A percentile compares a stretch with the other conserved stretches of the same genome.
These are phyloP conservation scores for Orbilia ellipsospora DNA, from an alignment of 2,329 filamentous ascomycete species.

Conservation along the genomic window DNA sequence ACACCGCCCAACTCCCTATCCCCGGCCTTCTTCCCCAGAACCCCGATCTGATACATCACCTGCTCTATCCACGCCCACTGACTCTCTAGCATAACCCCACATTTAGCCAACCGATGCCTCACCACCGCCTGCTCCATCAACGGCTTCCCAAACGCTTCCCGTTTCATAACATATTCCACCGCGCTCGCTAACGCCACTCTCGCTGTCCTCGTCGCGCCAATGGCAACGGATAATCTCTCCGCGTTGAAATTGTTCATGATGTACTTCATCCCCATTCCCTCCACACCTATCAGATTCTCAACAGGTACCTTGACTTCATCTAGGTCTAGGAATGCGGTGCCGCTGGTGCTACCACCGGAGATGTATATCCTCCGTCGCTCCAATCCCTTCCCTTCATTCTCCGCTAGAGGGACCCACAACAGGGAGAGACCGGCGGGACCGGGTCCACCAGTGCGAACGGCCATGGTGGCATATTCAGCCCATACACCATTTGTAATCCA, in stretches of 20 bases:
- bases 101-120: constrained; percentile 76
- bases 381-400: constrained; percentile 68
- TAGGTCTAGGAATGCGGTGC: constrained; percentile 80
- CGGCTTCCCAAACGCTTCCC: constrained; percentile 75
- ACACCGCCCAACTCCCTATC: constrained; percentile 75
- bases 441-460: constrained; percentile 76
- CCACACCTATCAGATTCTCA: constrained; percentile 75
- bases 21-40: constrained; percentile 70
- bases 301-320: constrained; percentile 79
- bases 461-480: constrained; percentile 76
- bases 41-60: constrained; percentile 75
- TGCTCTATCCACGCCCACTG: constrained; percentile 79
- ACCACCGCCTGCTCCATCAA: constrained; percentile 81
- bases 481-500: constrained; percentile 82
- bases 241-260: constrained; percentile 86
- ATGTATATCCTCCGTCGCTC: constrained; percentile 76
- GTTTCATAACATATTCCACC: constrained; percentile 73
- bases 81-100: constrained; percentile 74
- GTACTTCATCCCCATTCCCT: constrained; percentile 78
- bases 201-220: constrained; percentile 72
- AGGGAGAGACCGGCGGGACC: constrained; percentile 72
- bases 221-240: constrained; percentile 75
- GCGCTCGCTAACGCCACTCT: constrained; percentile 71
- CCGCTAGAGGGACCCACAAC: constrained; percentile 76
- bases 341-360: constrained; percentile 72